Percentiles rank a stretch among this genome's conserved stretches.
Evolutionary conservation across 1,284 basidiomycete species (phyloP).

Genomic region (Boletellus deceptivus): DNA sequence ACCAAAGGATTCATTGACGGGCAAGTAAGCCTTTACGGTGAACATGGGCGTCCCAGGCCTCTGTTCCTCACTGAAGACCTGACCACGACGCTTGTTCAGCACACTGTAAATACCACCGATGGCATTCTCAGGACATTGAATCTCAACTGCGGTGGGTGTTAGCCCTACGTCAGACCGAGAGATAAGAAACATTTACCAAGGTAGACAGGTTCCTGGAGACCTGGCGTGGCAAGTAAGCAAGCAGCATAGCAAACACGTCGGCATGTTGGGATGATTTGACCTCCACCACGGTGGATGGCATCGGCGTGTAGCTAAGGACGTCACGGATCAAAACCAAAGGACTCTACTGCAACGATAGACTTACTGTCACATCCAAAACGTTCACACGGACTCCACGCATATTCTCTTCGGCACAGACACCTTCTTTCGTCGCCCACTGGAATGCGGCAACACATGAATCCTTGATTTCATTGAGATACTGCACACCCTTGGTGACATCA

Average conservation of each 20-base stretch:
- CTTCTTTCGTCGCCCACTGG: conserved; percentile 99
- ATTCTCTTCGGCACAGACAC: conserved; percentile 95
- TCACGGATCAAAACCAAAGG: conserved; percentile 7
- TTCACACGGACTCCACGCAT: conserved; percentile 99
- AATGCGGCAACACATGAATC: conserved; percentile 99
- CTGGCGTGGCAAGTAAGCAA: conserved; percentile 86
- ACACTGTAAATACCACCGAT: conserved; percentile 97
- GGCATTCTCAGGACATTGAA: conserved; percentile 96
- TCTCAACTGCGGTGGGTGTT: conserved; percentile 66
- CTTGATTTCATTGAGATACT: conserved; percentile 99
- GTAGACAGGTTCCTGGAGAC: conserved; percentile 97
- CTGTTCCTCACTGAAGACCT: conserved; percentile 98
- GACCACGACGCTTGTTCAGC: conserved; percentile 97
- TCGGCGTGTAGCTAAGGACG: conserved; percentile 84
- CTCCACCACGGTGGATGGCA: conserved; percentile 99
- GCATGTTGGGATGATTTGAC: conserved; percentile 95
- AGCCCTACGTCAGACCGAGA: conserved; percentile 2
- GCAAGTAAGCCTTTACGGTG: conserved; percentile 98
- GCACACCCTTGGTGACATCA: conserved; percentile 99
- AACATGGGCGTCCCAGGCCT: conserved; percentile 98
- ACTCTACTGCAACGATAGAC: conserved; percentile 23
- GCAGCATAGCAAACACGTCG: conserved; percentile 98
- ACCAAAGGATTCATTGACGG: conserved; percentile 97
- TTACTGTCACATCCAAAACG: conserved; percentile 91
- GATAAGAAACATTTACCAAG: conserved; percentile 52